Percentiles rank a stretch among this genome's conserved stretches.
Conservation (phyloP, 495 filamentous ascomycete genomes). For the Aspergillus homomorphus region DNA sequence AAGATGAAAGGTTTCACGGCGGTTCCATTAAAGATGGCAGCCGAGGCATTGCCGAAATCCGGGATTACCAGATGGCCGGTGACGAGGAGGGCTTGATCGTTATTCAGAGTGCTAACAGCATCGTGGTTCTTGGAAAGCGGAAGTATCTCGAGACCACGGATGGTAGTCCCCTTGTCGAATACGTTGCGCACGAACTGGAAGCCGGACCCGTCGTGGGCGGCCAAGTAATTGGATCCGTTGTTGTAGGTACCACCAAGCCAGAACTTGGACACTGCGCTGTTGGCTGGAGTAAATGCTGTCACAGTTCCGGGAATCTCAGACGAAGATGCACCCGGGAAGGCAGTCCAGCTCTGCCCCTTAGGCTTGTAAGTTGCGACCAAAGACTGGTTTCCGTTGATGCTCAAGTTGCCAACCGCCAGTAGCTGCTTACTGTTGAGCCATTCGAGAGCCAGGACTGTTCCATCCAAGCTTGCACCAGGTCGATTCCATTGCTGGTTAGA, state of each 20-base stretch:
- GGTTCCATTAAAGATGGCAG: slow-evolving; percentile 81
- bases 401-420: slow-evolving; percentile 74
- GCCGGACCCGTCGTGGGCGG: slow-evolving; percentile 67
- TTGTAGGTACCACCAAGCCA: slow-evolving; percentile 71
- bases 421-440: slow-evolving; percentile 71
- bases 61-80: slow-evolving; percentile 75
- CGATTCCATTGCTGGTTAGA: slow-evolving; percentile 69
- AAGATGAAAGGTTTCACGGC: slow-evolving; percentile 75
- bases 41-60: slow-evolving; percentile 78
- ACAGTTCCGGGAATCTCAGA: slow-evolving; percentile 72
- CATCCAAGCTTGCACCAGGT: slow-evolving; percentile 65
- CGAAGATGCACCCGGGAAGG: slow-evolving; percentile 58
- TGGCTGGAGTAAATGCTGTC: slow-evolving; percentile 69
- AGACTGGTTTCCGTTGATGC: slow-evolving; percentile 57
- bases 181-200: slow-evolving; percentile 56
- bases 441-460: slow-evolving; percentile 64
- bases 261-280: slow-evolving; percentile 60
- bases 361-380: slow-evolving; percentile 73
- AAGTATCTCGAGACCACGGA: slow-evolving; percentile 80
- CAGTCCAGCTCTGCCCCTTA: slow-evolving; percentile 58
- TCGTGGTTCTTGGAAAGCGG: slow-evolving; percentile 63
- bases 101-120: slow-evolving; percentile 57
- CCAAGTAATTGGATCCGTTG: slow-evolving; percentile 71
- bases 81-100: slow-evolving; percentile 70
- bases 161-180: slow-evolving; percentile 60